Base-by-base conservation (phyloP, 805 yeast species). In the Tetrapisispora fleetii region DNA sequence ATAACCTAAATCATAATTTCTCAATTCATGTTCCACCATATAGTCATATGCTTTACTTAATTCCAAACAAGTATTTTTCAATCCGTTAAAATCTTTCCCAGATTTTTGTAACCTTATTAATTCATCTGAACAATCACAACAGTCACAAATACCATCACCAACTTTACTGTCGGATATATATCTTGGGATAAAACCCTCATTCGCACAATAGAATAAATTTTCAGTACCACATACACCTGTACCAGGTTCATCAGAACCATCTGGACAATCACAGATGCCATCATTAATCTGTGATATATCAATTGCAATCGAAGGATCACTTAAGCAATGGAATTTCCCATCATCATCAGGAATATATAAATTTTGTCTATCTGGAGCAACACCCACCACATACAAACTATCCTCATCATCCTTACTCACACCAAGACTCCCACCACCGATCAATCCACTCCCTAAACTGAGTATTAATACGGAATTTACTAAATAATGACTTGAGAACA, bases 51-150 rank as follows among this genome's bases (percentile, higher is more conserved):
- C 50, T 8, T 55, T 48, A 35, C 62, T 54, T 40, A 71, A 54
- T 35, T 58, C 59, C 3, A 16, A 30, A 45, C 48, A 45, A 4
- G 16, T 24, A 22, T 43, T 43, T 22, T 43, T 17, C 11, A 43
- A n/a, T 14, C 4, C 16, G 11, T 19, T 30, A 8, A 13, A 10
- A 2, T 30, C 18, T 14, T 2, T 35, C 13, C 17, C 14, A 14
- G 24, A 10, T 3, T 9, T 17, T 19, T 30, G 5, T 13, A 30
- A 2, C 30, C 44, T 41, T 4, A 30, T 47, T 48, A 32, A 63
- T 63, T 93, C 99, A 66, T 93, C 99, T 1, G 88, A 76, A 9
- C 99, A 98, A 67, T 93, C 99, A 67, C 99, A 93, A 65, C 99
- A 93, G 62, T 93, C 99, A 68, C 99, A 93, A 2, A 83, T 80